Percentiles rank a stretch among this genome's conserved stretches.
These are phyloP conservation scores for Cercospora nicotianae DNA, from an alignment of 2,329 filamentous ascomycete genomes.

Conservation along the genomic window DNA sequence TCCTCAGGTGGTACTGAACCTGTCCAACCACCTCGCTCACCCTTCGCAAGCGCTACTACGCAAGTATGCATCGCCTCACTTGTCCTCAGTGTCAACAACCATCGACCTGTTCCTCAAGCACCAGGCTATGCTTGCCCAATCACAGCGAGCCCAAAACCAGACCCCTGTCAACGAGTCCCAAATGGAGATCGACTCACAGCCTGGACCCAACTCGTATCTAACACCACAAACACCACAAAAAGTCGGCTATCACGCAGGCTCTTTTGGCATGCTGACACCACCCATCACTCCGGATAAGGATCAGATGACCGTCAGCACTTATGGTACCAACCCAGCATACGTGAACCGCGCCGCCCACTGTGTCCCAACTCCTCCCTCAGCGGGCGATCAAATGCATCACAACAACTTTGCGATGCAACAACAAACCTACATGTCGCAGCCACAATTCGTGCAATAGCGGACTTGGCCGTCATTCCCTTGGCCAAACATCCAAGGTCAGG, in stretches of 20 bases:
- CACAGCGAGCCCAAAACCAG: slow-evolving; percentile 32
- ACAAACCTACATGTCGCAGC: slow-evolving; percentile 32
- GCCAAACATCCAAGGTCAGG: slow-evolving; percentile 1
- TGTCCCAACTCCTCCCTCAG: slow-evolving; percentile 39
- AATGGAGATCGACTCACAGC: slow-evolving; percentile 32
- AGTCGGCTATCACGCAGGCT: slow-evolving; percentile 63
- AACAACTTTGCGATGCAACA: slow-evolving; percentile 23
- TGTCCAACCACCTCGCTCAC: slow-evolving; percentile 65
- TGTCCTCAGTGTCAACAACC: slow-evolving; percentile 63
- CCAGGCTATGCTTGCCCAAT: slow-evolving; percentile 47
- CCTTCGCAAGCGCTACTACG: slow-evolving; percentile 67
- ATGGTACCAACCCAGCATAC: slow-evolving; percentile 31
- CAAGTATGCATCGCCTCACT: slow-evolving; percentile 67
- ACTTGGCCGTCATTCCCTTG: not conserved
- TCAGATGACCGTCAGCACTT: slow-evolving; percentile 28
- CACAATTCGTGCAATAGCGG: slow-evolving; percentile 35
- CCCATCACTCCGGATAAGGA: slow-evolving; percentile 76
- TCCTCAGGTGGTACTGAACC: slow-evolving; percentile 63
- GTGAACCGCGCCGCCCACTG: slow-evolving; percentile 30
- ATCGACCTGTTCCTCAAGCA: slow-evolving; percentile 67
- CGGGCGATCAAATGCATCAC: slow-evolving; percentile 31
- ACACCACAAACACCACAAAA: slow-evolving; percentile 80
- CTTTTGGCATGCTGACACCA: slow-evolving; percentile 77
- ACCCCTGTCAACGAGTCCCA: slow-evolving; percentile 25
- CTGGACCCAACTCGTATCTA: slow-evolving; percentile 46